Evolutionary conservation across 78 protist genomes (phyloP).

Genomic region (Dictyostelium brefeldianum): DNA sequence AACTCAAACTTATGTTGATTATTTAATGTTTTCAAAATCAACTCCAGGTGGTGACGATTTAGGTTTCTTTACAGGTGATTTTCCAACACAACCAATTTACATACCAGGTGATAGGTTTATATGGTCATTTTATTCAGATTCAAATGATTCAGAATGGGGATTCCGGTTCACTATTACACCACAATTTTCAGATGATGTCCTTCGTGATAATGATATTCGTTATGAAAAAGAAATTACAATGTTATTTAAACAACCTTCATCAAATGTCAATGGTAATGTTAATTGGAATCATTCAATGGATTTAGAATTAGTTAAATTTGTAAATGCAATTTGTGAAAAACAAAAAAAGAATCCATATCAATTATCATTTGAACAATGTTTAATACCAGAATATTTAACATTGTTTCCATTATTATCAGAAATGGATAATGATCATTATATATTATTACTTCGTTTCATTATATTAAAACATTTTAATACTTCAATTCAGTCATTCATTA

Average conservation of each 20-base stretch:
- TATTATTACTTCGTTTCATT: conserved; percentile 18
- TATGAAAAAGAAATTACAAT: conserved; percentile 41
- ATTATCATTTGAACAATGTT: conserved; percentile 44
- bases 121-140: conserved; percentile 83
- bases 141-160: conserved; percentile 80
- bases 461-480: conserved; percentile 63
- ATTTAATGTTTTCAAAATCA: conserved; percentile 68
- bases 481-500: conserved; percentile 21
- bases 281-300: conserved; percentile 73
- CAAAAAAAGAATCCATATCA: conserved; percentile 69
- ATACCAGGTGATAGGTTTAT: conserved; percentile 73
- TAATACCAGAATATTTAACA: conserved; percentile 29
- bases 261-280: background rate
- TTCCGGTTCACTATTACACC: conserved; percentile 75
- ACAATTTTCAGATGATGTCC: conserved; percentile 57
- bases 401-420: conserved; percentile 19
- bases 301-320: conserved; percentile 66
- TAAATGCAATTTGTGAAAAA: conserved; percentile 71
- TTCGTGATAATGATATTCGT: conserved; percentile 7
- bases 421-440: background rate
- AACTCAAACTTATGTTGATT: conserved; percentile 79
- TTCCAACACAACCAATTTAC: conserved; percentile 51
- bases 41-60: conserved; percentile 82
- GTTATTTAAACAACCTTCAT: background rate
- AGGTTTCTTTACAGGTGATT: conserved; percentile 82